Conservation (phyloP, 78 protist species). For the Guillardia theta region DNA sequence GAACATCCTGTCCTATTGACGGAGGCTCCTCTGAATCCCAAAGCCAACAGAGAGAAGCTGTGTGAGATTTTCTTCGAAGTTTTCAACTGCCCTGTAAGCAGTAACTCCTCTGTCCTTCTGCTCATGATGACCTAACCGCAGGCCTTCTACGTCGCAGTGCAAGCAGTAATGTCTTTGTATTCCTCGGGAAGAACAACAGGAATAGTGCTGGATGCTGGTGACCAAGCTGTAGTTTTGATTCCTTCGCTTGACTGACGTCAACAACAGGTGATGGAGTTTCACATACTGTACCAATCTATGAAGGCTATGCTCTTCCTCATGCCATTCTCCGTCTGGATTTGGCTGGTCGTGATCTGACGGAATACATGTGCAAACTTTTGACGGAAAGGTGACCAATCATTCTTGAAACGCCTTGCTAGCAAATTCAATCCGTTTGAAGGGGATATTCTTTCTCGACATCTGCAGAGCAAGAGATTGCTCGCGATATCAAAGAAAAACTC, state of each 20-base stretch:
- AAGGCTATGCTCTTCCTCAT: conserved; percentile 53
- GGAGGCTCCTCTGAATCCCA: conserved; percentile 96
- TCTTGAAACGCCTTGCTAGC: too few species aligned
- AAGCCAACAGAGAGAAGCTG: conserved; percentile 93
- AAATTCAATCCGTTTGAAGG: too few species aligned
- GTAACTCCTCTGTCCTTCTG: too few species aligned
- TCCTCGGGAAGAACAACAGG: conserved; percentile 93
- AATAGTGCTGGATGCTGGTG: conserved; percentile 92
- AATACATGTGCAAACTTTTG: conserved; percentile 60
- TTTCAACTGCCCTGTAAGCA: conserved; percentile 93
- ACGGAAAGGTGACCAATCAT: too few species aligned
- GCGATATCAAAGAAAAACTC: conserved; percentile 86
- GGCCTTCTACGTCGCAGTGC: conserved; percentile 77
- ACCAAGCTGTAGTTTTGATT: too few species aligned
- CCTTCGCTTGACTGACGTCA: too few species aligned
- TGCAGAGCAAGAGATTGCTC: conserved; percentile 93
- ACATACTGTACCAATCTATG: conserved; percentile 94
- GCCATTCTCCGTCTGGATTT: conserved; percentile 42
- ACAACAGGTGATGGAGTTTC: conserved; percentile 97
- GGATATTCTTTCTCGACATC: conserved; percentile 94
- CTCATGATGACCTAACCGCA: too few species aligned
- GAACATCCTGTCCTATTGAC: conserved; percentile 96
- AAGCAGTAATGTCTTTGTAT: conserved; percentile 90
- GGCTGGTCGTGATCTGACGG: conserved; percentile 47
- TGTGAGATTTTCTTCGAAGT: conserved; percentile 95